Base-by-base conservation (phyloP, 1,284 basidiomycete species). In the Termitomyces sp. region DNA sequence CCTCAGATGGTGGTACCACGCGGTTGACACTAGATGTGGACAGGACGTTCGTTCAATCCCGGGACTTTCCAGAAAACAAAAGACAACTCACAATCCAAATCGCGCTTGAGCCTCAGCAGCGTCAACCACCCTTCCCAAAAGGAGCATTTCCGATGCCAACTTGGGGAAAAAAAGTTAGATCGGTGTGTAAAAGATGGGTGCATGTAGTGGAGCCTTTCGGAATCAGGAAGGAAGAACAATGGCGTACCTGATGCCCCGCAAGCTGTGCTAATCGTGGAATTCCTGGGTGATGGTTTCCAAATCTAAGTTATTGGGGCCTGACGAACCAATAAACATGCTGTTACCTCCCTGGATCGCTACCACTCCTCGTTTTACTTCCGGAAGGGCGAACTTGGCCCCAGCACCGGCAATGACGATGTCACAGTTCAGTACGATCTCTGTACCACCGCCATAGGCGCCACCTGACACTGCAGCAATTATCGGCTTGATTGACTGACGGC, bases 401-500 rank as follows among this genome's bases (percentile, higher is more conserved):
- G 84, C 74, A 51, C 76, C 79, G 1, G 90, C 86, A n/a, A 95
- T 71, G 30, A 93, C 88, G 24, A 93, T 66, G 64, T 94, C 91
- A 59, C 88, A 92, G 58, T 93, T 93, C 8, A 93, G 65, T 0
- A 91, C 59, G 46, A 92, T 80, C 65, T 94, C 91, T 39, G 83
- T 75, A 1, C 90, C 92, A 4, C 91, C 92, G 11, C 91, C 92
- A 58, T 86, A 86, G 3, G 88, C 84, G 28, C 83, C 77, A 11
- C 91, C 91, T 59, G 87, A 84, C 1, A 93, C 86, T 2, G 91
- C 91, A 16, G 89, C 88, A 47, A 94, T 87, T 57, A 92, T 80
- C 7, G 90, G 89, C 64, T 94, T 93, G 53, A 71, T 75, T 8
- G 79, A 81, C 46, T 79, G 76, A 1, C 90, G 76, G 30, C 86